These are phyloP conservation scores for Eudorina sp. DNA, from an alignment of 139 green algal species.

Conservation along the genomic window DNA sequence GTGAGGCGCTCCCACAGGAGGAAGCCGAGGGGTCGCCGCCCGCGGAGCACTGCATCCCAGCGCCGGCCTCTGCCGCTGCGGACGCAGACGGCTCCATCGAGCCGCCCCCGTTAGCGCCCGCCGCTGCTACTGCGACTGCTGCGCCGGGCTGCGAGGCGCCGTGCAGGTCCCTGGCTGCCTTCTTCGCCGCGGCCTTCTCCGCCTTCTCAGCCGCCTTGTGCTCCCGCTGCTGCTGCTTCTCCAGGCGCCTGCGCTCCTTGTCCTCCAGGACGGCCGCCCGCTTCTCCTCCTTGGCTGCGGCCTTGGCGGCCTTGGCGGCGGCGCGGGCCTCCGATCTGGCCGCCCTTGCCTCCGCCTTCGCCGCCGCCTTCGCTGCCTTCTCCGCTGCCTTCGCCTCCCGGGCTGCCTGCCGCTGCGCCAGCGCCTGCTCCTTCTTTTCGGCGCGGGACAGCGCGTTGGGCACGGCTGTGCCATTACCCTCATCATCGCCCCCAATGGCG, in stretches of 20 bases:
- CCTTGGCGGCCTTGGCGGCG: neutral
- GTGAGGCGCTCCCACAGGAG: too few relatives aligned
- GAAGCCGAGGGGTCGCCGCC: too few relatives aligned
- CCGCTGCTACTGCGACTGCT: neutral
- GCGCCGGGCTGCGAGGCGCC: too few relatives aligned
- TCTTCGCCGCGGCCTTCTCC: neutral
- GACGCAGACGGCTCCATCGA: neutral
- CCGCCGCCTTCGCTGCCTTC: neutral
- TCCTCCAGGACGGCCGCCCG: neutral
- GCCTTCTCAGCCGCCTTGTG: neutral
- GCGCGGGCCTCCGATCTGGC: too few relatives aligned
- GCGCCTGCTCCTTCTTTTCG: neutral
- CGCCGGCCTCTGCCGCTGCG: neutral
- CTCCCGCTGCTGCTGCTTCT: constrained; percentile 13
- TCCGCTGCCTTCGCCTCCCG: neutral
- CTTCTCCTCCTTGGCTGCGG: neutral
- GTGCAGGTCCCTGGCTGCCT: too few relatives aligned
- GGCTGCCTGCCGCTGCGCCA: neutral
- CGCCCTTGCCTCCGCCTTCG: neutral
- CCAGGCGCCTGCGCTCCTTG: neutral
- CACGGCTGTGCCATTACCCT: neutral
- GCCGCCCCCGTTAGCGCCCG: neutral
- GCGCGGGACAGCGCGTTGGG: neutral
- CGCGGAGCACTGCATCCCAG: neutral
- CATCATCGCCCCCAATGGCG: neutral